Conservation (phyloP, 208 protist genomes). For the Acanthamoeba triangularis region DNA sequence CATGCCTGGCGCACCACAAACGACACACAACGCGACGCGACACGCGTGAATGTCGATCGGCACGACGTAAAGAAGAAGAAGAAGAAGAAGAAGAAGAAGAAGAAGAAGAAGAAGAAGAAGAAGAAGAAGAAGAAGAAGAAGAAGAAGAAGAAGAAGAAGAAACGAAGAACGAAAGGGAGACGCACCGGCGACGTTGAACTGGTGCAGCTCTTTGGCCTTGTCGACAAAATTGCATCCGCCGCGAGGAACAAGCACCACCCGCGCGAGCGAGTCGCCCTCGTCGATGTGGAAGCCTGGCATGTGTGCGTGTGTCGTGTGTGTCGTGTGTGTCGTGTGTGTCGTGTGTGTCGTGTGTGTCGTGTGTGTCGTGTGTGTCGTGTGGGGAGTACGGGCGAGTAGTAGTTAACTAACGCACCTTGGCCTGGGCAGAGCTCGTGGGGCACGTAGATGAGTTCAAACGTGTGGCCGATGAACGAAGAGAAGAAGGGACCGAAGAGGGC, state of each 20-base stretch:
- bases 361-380: too few species aligned
- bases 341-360: too few species aligned
- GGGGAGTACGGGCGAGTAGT: too few species aligned
- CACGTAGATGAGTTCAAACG: slow-evolving; percentile 15
- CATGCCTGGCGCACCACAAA: slow-evolving; percentile 13
- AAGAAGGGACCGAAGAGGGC: slow-evolving; percentile 23
- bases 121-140: too few species aligned
- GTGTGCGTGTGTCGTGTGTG: too few species aligned
- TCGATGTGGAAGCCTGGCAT: not conserved
- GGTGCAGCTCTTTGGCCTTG: not conserved
- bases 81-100: too few species aligned
- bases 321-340: too few species aligned
- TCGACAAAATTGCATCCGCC: slow-evolving; percentile 30
- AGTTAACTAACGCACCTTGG: not conserved
- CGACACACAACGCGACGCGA: too few species aligned
- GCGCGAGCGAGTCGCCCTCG: not conserved
- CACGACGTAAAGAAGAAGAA: too few species aligned
- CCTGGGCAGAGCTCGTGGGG: not conserved
- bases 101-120: too few species aligned
- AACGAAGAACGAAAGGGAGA: not conserved
- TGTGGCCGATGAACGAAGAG: not conserved
- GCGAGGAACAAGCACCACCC: not conserved
- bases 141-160: too few species aligned
- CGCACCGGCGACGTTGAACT: not conserved
- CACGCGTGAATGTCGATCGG: too few species aligned